phyloP scores from a whole-genome alignment of 2,329 filamentous ascomycete genomes.

The Capronia coronata region DNA sequence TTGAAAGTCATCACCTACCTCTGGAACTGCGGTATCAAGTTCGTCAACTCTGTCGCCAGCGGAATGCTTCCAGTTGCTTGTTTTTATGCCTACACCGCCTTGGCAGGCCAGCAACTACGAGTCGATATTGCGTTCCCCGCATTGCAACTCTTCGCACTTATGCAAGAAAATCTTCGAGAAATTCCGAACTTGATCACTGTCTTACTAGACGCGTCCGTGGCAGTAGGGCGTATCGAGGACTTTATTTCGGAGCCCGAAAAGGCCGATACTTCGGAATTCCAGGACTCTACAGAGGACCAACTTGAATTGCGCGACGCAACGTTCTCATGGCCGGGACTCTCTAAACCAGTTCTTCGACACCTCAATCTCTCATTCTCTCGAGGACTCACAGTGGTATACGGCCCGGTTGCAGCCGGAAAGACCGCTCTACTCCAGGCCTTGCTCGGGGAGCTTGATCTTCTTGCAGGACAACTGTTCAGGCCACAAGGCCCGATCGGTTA shows the following conservation, averaged over 20 bases:
- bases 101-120: slow-evolving; percentile 61
- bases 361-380: slow-evolving; percentile 49
- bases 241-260: slow-evolving; percentile 86
- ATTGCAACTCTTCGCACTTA: slow-evolving; percentile 68
- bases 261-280: slow-evolving; percentile 45
- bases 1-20: slow-evolving; percentile 58
- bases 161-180: slow-evolving; percentile 67
- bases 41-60: slow-evolving; percentile 65
- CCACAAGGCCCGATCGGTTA: slow-evolving; percentile 53
- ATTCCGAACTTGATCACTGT: slow-evolving; percentile 69
- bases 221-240: slow-evolving; percentile 70
- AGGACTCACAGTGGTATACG: slow-evolving; percentile 56
- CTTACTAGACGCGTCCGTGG: slow-evolving; percentile 74
- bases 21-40: slow-evolving; percentile 57
- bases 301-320: slow-evolving; percentile 56
- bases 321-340: slow-evolving; percentile 71
- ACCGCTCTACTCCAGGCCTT: slow-evolving; percentile 55
- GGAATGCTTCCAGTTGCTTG: slow-evolving; percentile 72
- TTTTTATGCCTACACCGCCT: slow-evolving; percentile 71
- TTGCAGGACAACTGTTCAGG: slow-evolving; percentile 45
- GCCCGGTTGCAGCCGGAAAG: slow-evolving; percentile 60
- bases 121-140: slow-evolving; percentile 84
- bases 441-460: slow-evolving; percentile 53
- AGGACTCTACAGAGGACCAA: slow-evolving; percentile 27
- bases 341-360: slow-evolving; percentile 49